Percentiles rank a stretch among this genome's conserved stretches.
Conservation (phyloP, 805 yeast genomes). For the Suhomyces sp. region DNA sequence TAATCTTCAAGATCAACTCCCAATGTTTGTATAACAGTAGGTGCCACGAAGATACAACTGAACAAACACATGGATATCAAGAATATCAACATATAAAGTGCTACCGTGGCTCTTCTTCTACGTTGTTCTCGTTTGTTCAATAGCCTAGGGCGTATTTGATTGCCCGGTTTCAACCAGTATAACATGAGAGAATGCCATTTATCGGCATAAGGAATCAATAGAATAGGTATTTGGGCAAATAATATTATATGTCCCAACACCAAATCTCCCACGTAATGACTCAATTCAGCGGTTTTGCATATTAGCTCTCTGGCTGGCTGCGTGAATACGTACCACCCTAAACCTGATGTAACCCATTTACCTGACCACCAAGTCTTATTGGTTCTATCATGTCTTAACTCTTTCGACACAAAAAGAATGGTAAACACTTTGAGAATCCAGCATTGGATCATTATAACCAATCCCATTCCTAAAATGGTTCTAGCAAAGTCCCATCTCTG, state of each 20-base stretch:
- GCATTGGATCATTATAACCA: constrained; percentile 54
- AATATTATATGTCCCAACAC: constrained; percentile 56
- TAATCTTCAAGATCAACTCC: constrained; percentile 34
- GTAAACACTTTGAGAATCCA: constrained; percentile 53
- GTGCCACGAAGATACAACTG: constrained; percentile 27
- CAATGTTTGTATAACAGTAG: background rate
- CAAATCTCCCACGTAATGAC: constrained; percentile 66
- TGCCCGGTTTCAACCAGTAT: constrained; percentile 63
- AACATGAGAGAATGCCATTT: constrained; percentile 64
- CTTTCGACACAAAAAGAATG: constrained; percentile 54
- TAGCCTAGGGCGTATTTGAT: constrained; percentile 47
- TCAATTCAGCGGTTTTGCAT: constrained; percentile 63
- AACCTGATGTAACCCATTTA: constrained; percentile 58
- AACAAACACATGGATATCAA: constrained; percentile 23
- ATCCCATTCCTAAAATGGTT: constrained; percentile 59
- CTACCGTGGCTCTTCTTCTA: constrained; percentile 33
- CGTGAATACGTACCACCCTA: constrained; percentile 58
- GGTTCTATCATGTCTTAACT: constrained; percentile 55
- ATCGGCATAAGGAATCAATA: constrained; percentile 62
- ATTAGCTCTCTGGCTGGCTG: constrained; percentile 65
- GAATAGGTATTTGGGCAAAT: constrained; percentile 56
- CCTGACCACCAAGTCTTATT: constrained; percentile 78
- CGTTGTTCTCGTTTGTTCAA: constrained; percentile 43
- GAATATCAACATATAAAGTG: constrained; percentile 34
- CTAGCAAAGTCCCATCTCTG: constrained; percentile 66